Evolutionary conservation across 1,139 yeast species (phyloP).

Genomic region (Sugiyamaella grinbergsii): DNA sequence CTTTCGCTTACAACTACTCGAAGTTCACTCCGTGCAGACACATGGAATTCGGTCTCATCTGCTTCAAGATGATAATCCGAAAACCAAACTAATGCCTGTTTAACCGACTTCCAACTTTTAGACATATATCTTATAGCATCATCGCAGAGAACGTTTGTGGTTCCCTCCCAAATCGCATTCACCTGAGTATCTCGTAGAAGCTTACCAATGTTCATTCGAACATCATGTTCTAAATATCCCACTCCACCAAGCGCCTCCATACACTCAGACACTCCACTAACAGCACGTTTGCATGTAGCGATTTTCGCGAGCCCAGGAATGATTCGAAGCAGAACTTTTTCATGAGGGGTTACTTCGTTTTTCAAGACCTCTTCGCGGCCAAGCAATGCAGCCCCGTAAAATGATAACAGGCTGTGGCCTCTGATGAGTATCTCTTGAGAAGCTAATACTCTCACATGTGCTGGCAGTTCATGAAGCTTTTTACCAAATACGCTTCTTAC

Average conservation of each 20-base stretch:
- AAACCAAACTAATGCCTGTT: constrained; percentile 25
- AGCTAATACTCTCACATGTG: constrained; percentile 38
- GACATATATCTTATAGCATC: constrained; percentile 35
- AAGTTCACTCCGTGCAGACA: constrained; percentile 16
- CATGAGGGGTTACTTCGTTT: constrained; percentile 16
- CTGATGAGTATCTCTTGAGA: constrained; percentile 32
- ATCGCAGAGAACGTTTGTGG: constrained; percentile 40
- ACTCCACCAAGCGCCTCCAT: constrained; percentile 43
- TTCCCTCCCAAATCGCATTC: constrained; percentile 42
- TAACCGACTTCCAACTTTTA: constrained; percentile 24
- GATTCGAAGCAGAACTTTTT: constrained; percentile 33
- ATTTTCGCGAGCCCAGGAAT: constrained; percentile 40
- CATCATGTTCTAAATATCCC: constrained; percentile 41
- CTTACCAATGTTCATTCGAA: constrained; percentile 37
- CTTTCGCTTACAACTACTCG: constrained; percentile 15
- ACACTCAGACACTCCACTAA: constrained; percentile 38
- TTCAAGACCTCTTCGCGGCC: constrained; percentile 35
- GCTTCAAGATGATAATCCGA: constrained; percentile 20
- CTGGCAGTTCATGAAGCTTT: constrained; percentile 30
- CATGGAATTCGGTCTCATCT: constrained; percentile 15
- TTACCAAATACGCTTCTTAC: constrained; percentile 38
- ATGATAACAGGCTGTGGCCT: constrained; percentile 33
- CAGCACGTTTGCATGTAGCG: constrained; percentile 34
- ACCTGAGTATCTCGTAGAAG: constrained; percentile 40
- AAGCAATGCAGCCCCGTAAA: constrained; percentile 35